Evolutionary conservation across 148 eudicot species (phyloP).

Genomic region (Hydrangea macrophylla): DNA sequence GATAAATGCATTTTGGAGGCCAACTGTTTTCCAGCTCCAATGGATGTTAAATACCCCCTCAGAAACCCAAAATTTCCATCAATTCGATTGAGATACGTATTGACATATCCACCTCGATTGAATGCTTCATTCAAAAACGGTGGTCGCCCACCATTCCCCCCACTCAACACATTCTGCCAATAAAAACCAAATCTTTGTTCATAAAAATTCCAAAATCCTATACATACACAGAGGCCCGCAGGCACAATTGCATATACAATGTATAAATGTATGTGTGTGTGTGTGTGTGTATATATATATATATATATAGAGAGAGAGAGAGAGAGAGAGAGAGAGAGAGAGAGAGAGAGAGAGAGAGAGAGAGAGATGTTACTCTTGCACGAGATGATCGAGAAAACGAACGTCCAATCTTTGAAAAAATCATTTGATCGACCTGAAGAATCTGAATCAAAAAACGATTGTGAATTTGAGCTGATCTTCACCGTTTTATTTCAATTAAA

Average conservation of each 20-base stretch:
- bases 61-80: conserved; percentile 55
- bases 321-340: neutral
- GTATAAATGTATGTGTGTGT: neutral
- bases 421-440: conserved; percentile 26
- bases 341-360: neutral
- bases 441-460: neutral
- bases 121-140: conserved; percentile 22
- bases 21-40: conserved; percentile 34
- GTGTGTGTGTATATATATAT: neutral
- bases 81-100: conserved; percentile 17
- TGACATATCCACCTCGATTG: conserved; percentile 20
- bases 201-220: conserved; percentile 6
- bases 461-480: neutral
- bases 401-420: conserved; percentile 47
- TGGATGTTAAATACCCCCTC: conserved; percentile 59
- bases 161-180: conserved; percentile 60
- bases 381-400: conserved; percentile 50
- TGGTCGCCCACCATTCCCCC: conserved; percentile 36
- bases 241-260: too few relatives aligned
- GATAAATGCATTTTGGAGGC: conserved; percentile 30
- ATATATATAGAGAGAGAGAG: neutral
- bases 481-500: neutral
- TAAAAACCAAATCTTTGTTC: conserved; percentile 4
- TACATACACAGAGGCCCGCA: too few relatives aligned
- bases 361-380: conserved; percentile 31